Percentiles rank a stretch among this genome's conserved stretches.
Conservation (phyloP, 495 filamentous ascomycete genomes). For the Tuber magnatum region DNA sequence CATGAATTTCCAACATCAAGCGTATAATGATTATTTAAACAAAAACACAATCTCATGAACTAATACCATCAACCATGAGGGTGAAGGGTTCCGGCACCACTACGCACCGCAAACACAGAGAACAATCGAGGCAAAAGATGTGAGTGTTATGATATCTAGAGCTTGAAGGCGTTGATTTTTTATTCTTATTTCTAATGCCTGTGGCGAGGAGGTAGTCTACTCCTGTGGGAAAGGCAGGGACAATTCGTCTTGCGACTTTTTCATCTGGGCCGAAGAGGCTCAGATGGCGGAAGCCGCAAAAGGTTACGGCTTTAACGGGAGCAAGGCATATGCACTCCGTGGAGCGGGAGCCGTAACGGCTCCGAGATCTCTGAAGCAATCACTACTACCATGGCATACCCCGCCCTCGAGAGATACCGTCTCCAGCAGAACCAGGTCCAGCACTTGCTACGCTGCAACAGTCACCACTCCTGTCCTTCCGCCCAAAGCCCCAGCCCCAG, state of each 20-base stretch:
- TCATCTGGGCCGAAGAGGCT: not conserved
- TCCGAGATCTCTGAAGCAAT: not conserved
- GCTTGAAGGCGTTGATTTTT: not conserved
- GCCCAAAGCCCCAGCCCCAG: not conserved
- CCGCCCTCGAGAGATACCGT: not conserved
- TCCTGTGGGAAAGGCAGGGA: not conserved
- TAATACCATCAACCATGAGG: not conserved
- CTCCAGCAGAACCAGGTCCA: not conserved
- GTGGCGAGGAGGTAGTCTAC: not conserved
- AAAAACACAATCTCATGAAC: not conserved
- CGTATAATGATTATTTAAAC: not conserved
- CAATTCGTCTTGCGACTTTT: not conserved
- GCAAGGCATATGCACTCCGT: not conserved
- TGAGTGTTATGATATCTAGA: not conserved
- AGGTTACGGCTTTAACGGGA: not conserved
- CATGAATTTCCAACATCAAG: not conserved
- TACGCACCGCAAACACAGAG: not conserved
- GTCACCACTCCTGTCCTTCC: not conserved
- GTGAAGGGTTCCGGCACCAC: not conserved
- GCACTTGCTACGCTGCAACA: not conserved
- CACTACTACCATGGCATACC: not conserved
- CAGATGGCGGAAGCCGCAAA: not conserved
- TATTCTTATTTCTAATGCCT: not conserved
- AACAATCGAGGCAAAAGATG: not conserved
- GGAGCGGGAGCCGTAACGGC: not conserved